These are phyloP conservation scores for Rosa chinensis DNA, from an alignment of 306 rosid genomes.

Conservation along the genomic window DNA sequence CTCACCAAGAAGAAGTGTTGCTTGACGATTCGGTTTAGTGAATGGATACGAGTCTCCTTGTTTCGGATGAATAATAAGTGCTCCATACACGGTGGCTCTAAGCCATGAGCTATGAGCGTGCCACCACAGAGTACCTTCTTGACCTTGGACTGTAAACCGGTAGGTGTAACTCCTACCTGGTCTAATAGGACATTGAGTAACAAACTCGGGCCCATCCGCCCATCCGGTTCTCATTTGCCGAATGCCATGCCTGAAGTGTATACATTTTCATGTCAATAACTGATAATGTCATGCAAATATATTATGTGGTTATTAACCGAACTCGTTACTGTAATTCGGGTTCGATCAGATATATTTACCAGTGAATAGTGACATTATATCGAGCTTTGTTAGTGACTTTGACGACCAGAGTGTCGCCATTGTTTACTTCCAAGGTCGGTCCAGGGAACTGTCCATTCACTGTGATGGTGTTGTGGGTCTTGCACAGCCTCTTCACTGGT, in stretches of 20 bases:
- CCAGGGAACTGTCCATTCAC: constrained; percentile 90
- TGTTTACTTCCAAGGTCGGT: constrained; percentile 78
- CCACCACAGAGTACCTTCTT: constrained; percentile 39
- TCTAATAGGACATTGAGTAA: constrained; percentile 26
- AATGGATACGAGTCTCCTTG: constrained; percentile 15
- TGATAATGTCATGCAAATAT: background rate
- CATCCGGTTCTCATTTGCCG: constrained; percentile 22
- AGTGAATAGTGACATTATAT: constrained; percentile 80
- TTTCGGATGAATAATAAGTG: constrained; percentile 16
- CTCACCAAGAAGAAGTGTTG: background rate
- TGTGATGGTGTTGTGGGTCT: constrained; percentile 61
- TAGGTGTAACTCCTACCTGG: constrained; percentile 22
- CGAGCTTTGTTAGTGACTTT: constrained; percentile 80
- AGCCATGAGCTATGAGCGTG: constrained; percentile 32
- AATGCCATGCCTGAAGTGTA: constrained; percentile 28
- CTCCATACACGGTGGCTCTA: constrained; percentile 32
- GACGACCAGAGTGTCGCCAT: constrained; percentile 77
- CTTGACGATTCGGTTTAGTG: constrained; percentile 12
- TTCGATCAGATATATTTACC: constrained; percentile 35
- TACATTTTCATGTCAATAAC: background rate
- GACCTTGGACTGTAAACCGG: constrained; percentile 24
- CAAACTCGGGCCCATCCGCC: constrained; percentile 29
- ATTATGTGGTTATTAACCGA: background rate
- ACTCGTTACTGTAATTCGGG: background rate
- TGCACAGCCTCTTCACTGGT: constrained; percentile 99